Percentiles rank a stretch among this genome's conserved stretches.
These are phyloP conservation scores for Sarocladiaceae sp. DNA, from an alignment of 2,329 filamentous ascomycete species.

Conservation along the genomic window DNA sequence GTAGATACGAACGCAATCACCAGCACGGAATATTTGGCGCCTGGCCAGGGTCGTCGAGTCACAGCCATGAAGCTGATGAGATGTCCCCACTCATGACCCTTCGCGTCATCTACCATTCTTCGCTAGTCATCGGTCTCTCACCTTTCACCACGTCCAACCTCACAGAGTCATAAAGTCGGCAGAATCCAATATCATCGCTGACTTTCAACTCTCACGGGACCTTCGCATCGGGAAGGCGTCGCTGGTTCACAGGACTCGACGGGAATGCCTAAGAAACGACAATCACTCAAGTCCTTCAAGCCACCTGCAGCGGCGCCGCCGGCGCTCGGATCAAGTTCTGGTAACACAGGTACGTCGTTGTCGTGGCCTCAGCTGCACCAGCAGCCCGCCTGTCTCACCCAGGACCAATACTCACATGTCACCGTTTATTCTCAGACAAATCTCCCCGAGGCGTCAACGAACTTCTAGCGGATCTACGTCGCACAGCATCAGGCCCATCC, in stretches of 20 bases:
- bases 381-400: neutral
- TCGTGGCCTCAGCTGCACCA: conserved; percentile 6
- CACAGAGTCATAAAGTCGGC: too few species aligned
- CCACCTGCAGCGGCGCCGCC: conserved; percentile 52
- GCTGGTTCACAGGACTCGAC: neutral
- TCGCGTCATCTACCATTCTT: conserved; percentile 4
- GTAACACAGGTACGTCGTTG: conserved; percentile 10
- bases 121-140: neutral
- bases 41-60: neutral
- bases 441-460: conserved; percentile 50
- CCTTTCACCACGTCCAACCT: neutral
- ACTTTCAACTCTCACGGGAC: too few species aligned
- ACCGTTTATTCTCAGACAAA: conserved; percentile 21
- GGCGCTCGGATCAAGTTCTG: conserved; percentile 14
- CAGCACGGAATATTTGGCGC: too few species aligned
- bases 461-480: conserved; percentile 53
- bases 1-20: too few species aligned
- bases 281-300: conserved; percentile 54
- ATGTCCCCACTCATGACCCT: conserved; percentile 1
- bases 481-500: conserved; percentile 29
- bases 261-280: conserved; percentile 58
- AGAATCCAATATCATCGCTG: too few species aligned
- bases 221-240: neutral
- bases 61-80: neutral
- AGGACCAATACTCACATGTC: neutral